Conservation (phyloP, 805 yeast species). For the Zygotorulaspora florentina region DNA sequence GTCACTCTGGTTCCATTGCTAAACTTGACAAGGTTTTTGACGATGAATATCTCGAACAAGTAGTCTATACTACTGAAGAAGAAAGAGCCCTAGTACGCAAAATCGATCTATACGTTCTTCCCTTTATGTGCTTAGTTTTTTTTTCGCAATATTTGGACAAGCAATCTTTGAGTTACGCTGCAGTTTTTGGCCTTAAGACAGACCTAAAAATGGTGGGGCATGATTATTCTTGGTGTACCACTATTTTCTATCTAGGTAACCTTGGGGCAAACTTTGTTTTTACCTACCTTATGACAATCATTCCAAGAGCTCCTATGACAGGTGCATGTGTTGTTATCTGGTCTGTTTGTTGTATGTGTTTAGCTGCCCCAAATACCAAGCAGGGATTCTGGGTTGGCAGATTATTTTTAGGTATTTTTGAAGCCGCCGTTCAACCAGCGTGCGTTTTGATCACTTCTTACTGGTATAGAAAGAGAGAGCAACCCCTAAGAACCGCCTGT, state of each 20-base stretch:
- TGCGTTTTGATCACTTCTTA: constrained; percentile 45
- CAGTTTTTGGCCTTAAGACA: constrained; percentile 36
- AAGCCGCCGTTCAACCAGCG: constrained; percentile 44
- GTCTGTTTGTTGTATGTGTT: constrained; percentile 36
- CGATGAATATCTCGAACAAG: neutral
- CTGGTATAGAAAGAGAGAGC: constrained; percentile 42
- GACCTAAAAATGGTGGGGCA: constrained; percentile 39
- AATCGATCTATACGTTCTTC: constrained; percentile 36
- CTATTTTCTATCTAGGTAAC: constrained; percentile 45
- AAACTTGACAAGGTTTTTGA: too few species aligned
- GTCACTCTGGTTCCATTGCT: too few species aligned
- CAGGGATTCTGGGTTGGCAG: constrained; percentile 22
- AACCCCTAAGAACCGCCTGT: constrained; percentile 36
- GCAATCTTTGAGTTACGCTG: constrained; percentile 37
- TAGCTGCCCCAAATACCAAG: constrained; percentile 28
- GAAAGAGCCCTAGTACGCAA: constrained; percentile 1
- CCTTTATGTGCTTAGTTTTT: constrained; percentile 36
- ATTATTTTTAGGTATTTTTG: constrained; percentile 41
- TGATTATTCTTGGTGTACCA: constrained; percentile 43
- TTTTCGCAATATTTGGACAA: constrained; percentile 41
- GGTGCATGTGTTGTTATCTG: constrained; percentile 33
- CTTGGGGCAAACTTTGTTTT: constrained; percentile 46
- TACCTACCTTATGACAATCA: constrained; percentile 37
- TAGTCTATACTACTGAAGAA: constrained; percentile 3
- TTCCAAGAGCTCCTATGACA: constrained; percentile 40